Evolutionary conservation across 306 rosid species (phyloP), one percentile per base, ranked within the genome.

Genomic region (Abrus pulchellus): DNA sequence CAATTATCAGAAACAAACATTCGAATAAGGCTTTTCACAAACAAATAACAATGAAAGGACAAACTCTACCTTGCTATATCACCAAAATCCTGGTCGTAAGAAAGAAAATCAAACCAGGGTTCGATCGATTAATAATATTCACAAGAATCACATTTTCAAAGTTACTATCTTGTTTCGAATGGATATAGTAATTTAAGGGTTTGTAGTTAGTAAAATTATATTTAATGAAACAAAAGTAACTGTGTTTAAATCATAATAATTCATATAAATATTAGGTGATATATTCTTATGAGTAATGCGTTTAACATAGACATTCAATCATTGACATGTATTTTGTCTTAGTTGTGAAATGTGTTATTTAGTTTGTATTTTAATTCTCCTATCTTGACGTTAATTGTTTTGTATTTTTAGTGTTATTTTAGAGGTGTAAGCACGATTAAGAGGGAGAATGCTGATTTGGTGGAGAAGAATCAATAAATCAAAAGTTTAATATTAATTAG

Each of bases 1-100:
- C 50, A 12, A 79, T 71, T 74, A 78, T 74, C 76, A 68, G 72
- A 79, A 79, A 62, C 77, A 50, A 61, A 82, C 90, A 65, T 8
- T 57, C 11, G 56, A 76, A 82, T 66, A 20, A 38, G 75, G 44
- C 79, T 70, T 60, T 80, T 66, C 79, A 76, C 72, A 65, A 82
- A 59, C 71, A 33, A 40, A 71, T 82, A 66, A 57, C 57, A 78
- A 72, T 29, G 41, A 69, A 40, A 82, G 63, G 86, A 85, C 88
- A 87, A 79, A 72, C 20, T 11, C 55, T 27, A 43, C 72, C 54
- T 40, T 65, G 1, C 40, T 44, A 13, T 63, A 64, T 13, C 68
- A 63, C 48, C 32, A 40, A 14, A 7, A n/a, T 65, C 33, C n/a
- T 6, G 0, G 2, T 4, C 53, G 2, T 9, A 43, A 43, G 14